phyloP scores from a whole-genome alignment of 805 yeast genomes.

The Metschnikowia dekortorum region DNA sequence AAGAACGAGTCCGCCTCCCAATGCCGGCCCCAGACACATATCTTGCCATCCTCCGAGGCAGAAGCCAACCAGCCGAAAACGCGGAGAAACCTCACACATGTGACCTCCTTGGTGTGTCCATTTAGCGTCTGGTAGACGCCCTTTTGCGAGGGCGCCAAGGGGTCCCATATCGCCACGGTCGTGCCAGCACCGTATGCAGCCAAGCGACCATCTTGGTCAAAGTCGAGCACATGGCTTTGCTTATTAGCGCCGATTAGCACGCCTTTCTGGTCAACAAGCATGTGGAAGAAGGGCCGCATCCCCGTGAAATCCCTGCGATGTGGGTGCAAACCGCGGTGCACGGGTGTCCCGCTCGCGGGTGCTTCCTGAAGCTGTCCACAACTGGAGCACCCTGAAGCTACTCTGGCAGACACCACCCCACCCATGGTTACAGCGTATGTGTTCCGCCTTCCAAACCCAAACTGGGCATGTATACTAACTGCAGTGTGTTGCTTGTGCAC shows the following conservation, averaged over 20 bases:
- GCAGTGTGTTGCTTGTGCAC: conserved; percentile 35
- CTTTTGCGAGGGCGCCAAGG: conserved; percentile 34
- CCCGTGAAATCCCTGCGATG: conserved; percentile 4
- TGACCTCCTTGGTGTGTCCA: conserved; percentile 57
- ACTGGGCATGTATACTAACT: conserved; percentile 15
- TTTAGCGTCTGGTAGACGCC: conserved; percentile 58
- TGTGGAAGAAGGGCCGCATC: not conserved
- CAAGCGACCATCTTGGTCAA: conserved; percentile 24
- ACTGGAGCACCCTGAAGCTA: not conserved
- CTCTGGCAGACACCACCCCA: not conserved
- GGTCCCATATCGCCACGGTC: conserved; percentile 67
- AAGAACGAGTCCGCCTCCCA: conserved; percentile 16
- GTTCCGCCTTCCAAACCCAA: conserved; percentile 10
- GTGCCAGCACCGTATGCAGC: conserved; percentile 73
- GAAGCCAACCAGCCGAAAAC: conserved; percentile 46
- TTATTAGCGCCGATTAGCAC: conserved; percentile 70
- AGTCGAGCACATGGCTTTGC: conserved; percentile 58
- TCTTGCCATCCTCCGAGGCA: conserved; percentile 61
- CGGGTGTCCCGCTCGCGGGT: conserved; percentile 7
- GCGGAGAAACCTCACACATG: conserved; percentile 56
- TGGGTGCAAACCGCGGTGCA: conserved; percentile 16
- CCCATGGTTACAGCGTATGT: conserved; percentile 39
- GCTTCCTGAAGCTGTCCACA: not conserved
- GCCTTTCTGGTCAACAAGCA: conserved; percentile 40
- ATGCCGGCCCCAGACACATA: conserved; percentile 53